phyloP scores from a whole-genome alignment of 1,139 yeast genomes.

The Yamadazyma jaroonii region DNA sequence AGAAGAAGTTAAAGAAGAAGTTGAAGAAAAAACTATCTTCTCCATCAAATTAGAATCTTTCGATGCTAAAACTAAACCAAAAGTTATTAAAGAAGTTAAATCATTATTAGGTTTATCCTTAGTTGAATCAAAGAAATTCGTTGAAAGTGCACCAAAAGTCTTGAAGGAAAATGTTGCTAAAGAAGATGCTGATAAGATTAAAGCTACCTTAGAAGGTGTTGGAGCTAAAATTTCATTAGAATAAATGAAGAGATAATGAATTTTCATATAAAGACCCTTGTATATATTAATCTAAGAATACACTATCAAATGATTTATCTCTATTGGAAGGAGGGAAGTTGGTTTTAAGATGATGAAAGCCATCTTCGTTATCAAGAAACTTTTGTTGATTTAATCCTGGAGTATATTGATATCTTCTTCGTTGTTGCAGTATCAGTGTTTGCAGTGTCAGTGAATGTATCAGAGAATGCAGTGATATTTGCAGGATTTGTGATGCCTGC shows the following conservation, averaged over 20 bases:
- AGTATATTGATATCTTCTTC: too few relatives aligned
- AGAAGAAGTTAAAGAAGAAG: conserved; percentile 76
- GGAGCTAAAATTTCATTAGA: conserved; percentile 93
- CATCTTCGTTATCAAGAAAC: not conserved
- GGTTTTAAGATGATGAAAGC: not conserved
- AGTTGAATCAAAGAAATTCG: conserved; percentile 96
- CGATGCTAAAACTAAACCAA: conserved; percentile 94
- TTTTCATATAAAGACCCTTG: conserved; percentile 57
- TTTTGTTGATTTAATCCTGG: not conserved
- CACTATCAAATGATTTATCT: conserved; percentile 3
- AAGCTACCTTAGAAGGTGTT: conserved; percentile 86
- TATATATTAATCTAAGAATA: conserved; percentile 14
- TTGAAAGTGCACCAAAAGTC: conserved; percentile 94
- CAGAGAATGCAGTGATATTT: too few relatives aligned
- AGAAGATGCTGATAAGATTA: conserved; percentile 91
- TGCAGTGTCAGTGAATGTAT: too few relatives aligned
- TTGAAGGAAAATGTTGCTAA: conserved; percentile 82
- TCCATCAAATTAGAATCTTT: conserved; percentile 88
- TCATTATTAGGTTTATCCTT: conserved; percentile 85
- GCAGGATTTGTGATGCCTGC: conserved; percentile 6
- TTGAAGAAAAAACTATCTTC: conserved; percentile 92
- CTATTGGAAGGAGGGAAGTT: conserved; percentile 1
- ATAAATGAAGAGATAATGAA: conserved; percentile 58
- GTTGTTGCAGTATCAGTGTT: too few relatives aligned
- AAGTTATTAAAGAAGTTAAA: conserved; percentile 96